phyloP scores from a whole-genome alignment of 176 grass and related monocot genomes.

The Bothriochloa decipiens region DNA sequence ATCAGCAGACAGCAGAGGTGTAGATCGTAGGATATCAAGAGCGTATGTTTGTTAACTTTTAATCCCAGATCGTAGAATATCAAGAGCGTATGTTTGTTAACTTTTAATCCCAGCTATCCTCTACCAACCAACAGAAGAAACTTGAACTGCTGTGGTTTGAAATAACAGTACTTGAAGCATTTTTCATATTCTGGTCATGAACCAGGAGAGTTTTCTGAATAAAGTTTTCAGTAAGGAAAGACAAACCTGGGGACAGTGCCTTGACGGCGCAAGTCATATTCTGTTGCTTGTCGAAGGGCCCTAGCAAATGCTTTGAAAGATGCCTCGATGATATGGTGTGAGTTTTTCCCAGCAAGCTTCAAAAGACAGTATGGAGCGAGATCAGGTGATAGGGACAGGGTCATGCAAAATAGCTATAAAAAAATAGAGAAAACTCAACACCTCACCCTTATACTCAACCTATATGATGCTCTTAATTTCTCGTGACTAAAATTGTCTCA shows the following conservation, averaged over 20 bases:
- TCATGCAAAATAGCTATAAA: neutral
- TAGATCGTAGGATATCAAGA: neutral
- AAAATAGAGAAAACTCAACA: neutral
- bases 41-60: slow-evolving; percentile 1
- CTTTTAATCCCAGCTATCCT: neutral
- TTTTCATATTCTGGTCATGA: neutral
- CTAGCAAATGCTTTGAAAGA: slow-evolving; percentile 95
- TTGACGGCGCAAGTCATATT: slow-evolving; percentile 78
- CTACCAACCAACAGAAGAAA: neutral
- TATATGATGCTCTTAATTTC: neutral
- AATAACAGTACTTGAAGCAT: neutral
- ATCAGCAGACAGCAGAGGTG: neutral
- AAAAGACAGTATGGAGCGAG: neutral
- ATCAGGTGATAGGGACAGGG: neutral
- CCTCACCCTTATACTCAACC: neutral
- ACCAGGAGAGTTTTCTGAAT: neutral
- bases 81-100: neutral
- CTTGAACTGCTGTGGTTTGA: neutral
- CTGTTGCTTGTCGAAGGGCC: slow-evolving; percentile 92
- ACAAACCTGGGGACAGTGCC: slow-evolving; percentile 83
- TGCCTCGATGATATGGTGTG: slow-evolving; percentile 88
- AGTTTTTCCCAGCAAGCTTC: slow-evolving; percentile 90
- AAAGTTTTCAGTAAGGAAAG: slow-evolving; percentile 1
- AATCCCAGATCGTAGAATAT: slow-evolving; percentile 6
- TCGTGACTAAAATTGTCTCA: neutral